Conservation (phyloP, 2,329 filamentous ascomycete genomes). For the Colletotrichum kahawae region DNA sequence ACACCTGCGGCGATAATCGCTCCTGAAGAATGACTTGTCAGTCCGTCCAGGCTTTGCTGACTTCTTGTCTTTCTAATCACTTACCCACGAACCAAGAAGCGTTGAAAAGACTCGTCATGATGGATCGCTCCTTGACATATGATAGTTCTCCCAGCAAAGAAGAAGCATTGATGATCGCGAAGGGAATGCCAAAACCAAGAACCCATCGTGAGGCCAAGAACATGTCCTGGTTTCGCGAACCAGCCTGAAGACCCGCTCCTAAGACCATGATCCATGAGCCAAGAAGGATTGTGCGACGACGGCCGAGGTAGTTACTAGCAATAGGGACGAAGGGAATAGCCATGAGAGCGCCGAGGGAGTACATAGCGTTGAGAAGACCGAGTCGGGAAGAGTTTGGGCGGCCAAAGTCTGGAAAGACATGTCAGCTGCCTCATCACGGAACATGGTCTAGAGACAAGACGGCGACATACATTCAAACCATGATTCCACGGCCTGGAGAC, state of each 20-base stretch:
- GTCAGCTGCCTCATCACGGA: background rate
- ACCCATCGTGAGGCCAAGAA: slow-evolving; percentile 59
- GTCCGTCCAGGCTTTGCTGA: background rate
- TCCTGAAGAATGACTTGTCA: background rate
- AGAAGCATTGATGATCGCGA: slow-evolving; percentile 56
- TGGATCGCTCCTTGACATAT: slow-evolving; percentile 57
- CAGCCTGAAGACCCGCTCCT: slow-evolving; percentile 39
- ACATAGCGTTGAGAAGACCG: slow-evolving; percentile 43
- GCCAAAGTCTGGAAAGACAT: slow-evolving; percentile 37
- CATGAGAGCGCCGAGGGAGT: slow-evolving; percentile 52
- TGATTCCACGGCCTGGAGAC: slow-evolving; percentile 41
- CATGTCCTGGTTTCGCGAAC: slow-evolving; percentile 41
- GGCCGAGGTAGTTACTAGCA: slow-evolving; percentile 34
- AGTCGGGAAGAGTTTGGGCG: slow-evolving; percentile 40
- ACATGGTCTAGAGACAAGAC: background rate
- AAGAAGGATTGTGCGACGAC: slow-evolving; percentile 33
- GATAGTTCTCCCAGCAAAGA: slow-evolving; percentile 56
- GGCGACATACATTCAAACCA: slow-evolving; percentile 39
- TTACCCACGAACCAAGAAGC: slow-evolving; percentile 26
- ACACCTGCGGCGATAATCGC: slow-evolving; percentile 8
- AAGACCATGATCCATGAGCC: slow-evolving; percentile 37
- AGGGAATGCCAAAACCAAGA: slow-evolving; percentile 58
- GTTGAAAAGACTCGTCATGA: slow-evolving; percentile 55
- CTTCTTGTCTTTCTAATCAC: background rate
- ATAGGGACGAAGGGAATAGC: slow-evolving; percentile 33